Evolutionary conservation across 257 asterid genomes (phyloP), one percentile per base, ranked within the genome.

Genomic region (Solanum ossicruentum): DNA sequence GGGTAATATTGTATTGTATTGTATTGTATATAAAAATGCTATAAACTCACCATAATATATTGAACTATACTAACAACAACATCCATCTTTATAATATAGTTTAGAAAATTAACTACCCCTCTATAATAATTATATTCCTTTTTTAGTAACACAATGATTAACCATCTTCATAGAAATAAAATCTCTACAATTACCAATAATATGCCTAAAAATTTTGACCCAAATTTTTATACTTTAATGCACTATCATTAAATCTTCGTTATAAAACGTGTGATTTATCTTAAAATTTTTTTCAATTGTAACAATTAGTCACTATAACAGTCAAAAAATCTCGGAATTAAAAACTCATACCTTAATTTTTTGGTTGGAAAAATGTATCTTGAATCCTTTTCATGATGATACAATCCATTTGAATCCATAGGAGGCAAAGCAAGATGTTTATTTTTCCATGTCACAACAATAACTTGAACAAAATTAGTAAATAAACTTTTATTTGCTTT

Each of bases 401-500:
- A 92, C 84, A 82, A 55, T 5, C 77, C 90, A 75, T 73, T 80
- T 7, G 84, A 69, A 49, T 67, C 26, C 55, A 58, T 79, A 11
- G 80, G 75, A 3, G 91, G 89, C 72, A 89, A 55, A 18, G 58
- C 84, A 20, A 90, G 65, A 86, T 84, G 85, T 84, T 85, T 89
- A 52, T 92, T 92, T 85, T 78, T 94, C 95, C 95, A 88, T 10
- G 92, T 66, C 36, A 91, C 91, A 17, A 51, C 91, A 23, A 85
- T 7, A 47, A 89, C 94, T 80, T 89, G 95, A 71, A 81, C 88
- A 82, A 94, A 84, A 61, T 93, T 93, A 9, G 93, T 86, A 41
- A 94, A 57, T 91, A 93, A 84, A 70, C 94, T 94, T 89, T 88
- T 90, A 6, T 89, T 85, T 5, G 93, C 88, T 61, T 87, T 89